A percentile compares a stretch with the other conserved stretches of the same genome.
Evolutionary conservation across 139 green algal genomes (phyloP).

Genomic region (Micromonas pusilla): DNA sequence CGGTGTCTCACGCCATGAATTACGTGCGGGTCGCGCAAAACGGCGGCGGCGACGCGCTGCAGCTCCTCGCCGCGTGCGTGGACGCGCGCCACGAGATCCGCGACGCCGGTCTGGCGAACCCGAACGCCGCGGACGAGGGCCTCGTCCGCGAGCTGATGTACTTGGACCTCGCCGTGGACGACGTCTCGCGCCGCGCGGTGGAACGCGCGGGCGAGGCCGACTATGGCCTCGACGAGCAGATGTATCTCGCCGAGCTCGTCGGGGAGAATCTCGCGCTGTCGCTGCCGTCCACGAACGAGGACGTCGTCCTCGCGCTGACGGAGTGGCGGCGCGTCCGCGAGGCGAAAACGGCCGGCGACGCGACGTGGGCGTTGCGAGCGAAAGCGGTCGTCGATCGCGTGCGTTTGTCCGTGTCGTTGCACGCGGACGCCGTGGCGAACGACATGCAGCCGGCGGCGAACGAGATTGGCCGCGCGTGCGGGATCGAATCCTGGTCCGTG

Average conservation of each 20-base stretch:
- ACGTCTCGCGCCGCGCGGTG: conserved; percentile 34
- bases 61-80: conserved; percentile 71
- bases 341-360: neutral
- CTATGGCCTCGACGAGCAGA: conserved; percentile 41
- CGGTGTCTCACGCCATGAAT: conserved; percentile 26
- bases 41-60: conserved; percentile 40
- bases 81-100: conserved; percentile 81
- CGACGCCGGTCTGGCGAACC: conserved; percentile 47
- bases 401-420: conserved; percentile 57
- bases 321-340: conserved; percentile 46
- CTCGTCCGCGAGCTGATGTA: conserved; percentile 80
- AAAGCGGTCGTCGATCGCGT: conserved; percentile 83
- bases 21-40: conserved; percentile 33
- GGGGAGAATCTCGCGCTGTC: conserved; percentile 92
- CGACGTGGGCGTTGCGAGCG: conserved; percentile 43
- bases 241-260: conserved; percentile 77
- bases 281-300: conserved; percentile 82
- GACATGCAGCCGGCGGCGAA: neutral
- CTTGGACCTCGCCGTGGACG: conserved; percentile 92
- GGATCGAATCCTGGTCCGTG: conserved; percentile 78
- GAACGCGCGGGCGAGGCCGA: neutral
- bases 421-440: conserved; percentile 25
- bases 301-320: conserved; percentile 94
- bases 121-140: conserved; percentile 22
- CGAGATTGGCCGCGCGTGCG: conserved; percentile 59